Percentiles rank a stretch among this genome's conserved stretches.
Evolutionary conservation across 805 yeast genomes (phyloP).

Genomic region (Candida schatavii): DNA sequence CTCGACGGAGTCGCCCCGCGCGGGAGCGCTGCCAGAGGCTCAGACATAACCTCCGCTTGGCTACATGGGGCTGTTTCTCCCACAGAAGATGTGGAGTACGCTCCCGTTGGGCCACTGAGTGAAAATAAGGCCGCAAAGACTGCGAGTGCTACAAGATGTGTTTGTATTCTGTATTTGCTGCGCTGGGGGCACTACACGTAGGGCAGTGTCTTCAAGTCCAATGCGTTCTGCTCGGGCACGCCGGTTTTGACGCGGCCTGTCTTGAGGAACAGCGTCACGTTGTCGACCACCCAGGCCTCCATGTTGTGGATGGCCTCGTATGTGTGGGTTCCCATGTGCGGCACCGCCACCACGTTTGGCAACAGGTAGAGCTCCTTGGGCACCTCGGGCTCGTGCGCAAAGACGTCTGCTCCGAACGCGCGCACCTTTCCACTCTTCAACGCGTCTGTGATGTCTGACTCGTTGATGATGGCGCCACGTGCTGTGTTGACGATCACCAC

Average conservation of each 20-base stretch:
- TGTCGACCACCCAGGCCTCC: conserved; percentile 77
- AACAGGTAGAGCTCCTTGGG: conserved; percentile 56
- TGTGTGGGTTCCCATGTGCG: conserved; percentile 87
- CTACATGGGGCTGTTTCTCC: too few species aligned
- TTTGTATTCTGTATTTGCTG: too few species aligned
- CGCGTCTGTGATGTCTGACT: conserved; percentile 51
- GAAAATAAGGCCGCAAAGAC: too few species aligned
- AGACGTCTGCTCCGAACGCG: conserved; percentile 72
- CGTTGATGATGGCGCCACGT: conserved; percentile 81
- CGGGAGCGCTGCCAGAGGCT: too few species aligned
- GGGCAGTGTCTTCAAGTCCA: conserved; percentile 21
- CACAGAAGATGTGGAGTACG: too few species aligned
- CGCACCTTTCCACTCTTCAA: conserved; percentile 64
- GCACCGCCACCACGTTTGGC: conserved; percentile 73
- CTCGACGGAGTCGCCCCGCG: too few species aligned
- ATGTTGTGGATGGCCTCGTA: conserved; percentile 70
- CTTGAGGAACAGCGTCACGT: conserved; percentile 54
- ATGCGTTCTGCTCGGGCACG: conserved; percentile 72
- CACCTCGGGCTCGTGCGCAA: conserved; percentile 73
- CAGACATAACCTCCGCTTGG: too few species aligned
- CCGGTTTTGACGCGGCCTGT: conserved; percentile 69
- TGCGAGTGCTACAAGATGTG: too few species aligned
- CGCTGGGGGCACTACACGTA: neutral
- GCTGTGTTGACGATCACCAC: conserved; percentile 81
- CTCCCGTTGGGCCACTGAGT: too few species aligned